These are phyloP conservation scores for Aleurites moluccanus DNA, from an alignment of 441 rosid genomes.

Conservation along the genomic window DNA sequence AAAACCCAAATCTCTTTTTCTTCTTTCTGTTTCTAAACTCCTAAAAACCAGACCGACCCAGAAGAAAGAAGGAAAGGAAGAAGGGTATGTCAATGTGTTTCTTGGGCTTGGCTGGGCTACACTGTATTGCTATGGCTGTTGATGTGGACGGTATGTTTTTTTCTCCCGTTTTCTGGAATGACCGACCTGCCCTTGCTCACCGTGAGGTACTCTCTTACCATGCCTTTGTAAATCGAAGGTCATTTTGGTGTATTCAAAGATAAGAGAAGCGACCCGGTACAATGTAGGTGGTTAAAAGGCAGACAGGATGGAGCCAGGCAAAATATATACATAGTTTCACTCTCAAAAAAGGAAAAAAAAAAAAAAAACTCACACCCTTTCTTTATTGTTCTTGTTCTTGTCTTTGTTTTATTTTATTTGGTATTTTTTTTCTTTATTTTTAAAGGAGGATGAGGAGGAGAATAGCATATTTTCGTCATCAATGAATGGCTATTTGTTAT, in stretches of 20 bases:
- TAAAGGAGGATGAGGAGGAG: slow-evolving; percentile 16
- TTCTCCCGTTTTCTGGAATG: slow-evolving; percentile 24
- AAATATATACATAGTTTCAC: slow-evolving; percentile 20
- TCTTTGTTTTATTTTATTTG: neutral
- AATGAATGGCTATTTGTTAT: neutral
- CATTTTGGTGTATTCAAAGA: slow-evolving; percentile 38
- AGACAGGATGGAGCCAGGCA: slow-evolving; percentile 89
- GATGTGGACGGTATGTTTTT: neutral
- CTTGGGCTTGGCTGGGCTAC: slow-evolving; percentile 17
- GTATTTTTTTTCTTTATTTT: neutral
- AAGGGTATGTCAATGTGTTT: neutral
- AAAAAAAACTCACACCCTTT: slow-evolving; percentile 1
- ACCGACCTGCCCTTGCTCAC: slow-evolving; percentile 36
- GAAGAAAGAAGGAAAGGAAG: neutral
- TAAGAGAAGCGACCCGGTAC: slow-evolving; percentile 23
- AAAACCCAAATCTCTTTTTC: neutral
- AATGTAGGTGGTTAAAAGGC: slow-evolving; percentile 47
- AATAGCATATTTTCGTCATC: slow-evolving; percentile 12
- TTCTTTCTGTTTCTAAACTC: neutral
- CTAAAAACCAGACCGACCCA: neutral
- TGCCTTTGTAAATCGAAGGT: slow-evolving; percentile 33
- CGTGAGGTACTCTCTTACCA: slow-evolving; percentile 13
- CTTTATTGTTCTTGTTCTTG: neutral
- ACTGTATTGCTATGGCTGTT: slow-evolving; percentile 24
- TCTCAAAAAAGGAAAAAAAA: neutral